phyloP scores from a whole-genome alignment of 2,329 filamentous ascomycete species.

The Aureobasidium subglaciale region DNA sequence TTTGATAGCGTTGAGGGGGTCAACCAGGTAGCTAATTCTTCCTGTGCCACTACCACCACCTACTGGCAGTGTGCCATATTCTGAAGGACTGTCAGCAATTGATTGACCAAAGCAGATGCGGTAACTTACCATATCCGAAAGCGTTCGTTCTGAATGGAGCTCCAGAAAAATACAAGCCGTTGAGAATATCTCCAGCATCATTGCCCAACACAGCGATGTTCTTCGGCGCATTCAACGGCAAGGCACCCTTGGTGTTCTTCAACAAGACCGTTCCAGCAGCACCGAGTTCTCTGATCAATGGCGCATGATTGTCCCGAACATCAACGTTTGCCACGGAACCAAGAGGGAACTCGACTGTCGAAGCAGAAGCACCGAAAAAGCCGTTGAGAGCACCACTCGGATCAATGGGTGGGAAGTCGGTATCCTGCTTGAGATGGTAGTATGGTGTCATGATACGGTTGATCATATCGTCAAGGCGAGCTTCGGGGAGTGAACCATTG shows the following conservation, averaged over 20 bases:
- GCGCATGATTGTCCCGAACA: slow-evolving; percentile 30
- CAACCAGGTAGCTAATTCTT: slow-evolving; percentile 32
- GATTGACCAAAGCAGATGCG: background rate
- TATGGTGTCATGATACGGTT: slow-evolving; percentile 41
- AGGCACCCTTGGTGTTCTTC: slow-evolving; percentile 43
- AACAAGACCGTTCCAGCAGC: slow-evolving; percentile 37
- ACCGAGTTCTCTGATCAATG: slow-evolving; percentile 34
- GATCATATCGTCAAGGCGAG: slow-evolving; percentile 42
- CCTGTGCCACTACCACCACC: slow-evolving; percentile 38
- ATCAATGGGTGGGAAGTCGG: slow-evolving; percentile 34
- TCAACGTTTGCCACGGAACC: slow-evolving; percentile 25
- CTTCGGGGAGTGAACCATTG: slow-evolving; percentile 35
- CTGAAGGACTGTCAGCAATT: slow-evolving; percentile 13
- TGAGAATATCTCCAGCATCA: slow-evolving; percentile 41
- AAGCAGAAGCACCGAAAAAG: slow-evolving; percentile 19
- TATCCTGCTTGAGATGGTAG: slow-evolving; percentile 37
- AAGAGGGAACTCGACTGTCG: background rate
- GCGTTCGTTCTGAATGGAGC: slow-evolving; percentile 7
- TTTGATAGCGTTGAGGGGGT: slow-evolving; percentile 38
- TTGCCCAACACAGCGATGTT: slow-evolving; percentile 45
- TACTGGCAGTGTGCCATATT: slow-evolving; percentile 37
- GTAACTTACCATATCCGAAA: slow-evolving; percentile 18
- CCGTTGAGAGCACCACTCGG: slow-evolving; percentile 23
- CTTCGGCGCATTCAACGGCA: slow-evolving; percentile 47
- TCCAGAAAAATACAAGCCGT: slow-evolving; percentile 37